Base-by-base conservation (phyloP, 345 rosid genomes). In the Populus alba region DNA sequence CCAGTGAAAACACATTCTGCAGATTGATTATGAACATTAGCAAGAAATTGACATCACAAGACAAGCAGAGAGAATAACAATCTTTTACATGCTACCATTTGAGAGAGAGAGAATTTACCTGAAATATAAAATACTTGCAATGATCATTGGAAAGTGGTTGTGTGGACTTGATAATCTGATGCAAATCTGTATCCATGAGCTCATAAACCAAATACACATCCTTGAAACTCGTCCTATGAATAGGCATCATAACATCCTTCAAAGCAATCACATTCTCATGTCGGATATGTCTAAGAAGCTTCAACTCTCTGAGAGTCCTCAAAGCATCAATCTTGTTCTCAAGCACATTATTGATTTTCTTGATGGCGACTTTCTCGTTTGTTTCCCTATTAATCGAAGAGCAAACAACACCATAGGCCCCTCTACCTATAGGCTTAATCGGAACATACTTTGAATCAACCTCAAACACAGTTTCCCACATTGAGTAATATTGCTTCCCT, bases 131-230 rank as follows among this genome's bases (percentile, higher is more conserved):
- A 81, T 91, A 92, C 47, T 90, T 92, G 82, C 92, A 90, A 71
- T 94, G 98, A 76, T 92, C 97, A 67, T 87, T 89, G 7, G 88
- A 72, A 33, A 94, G 93, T 31, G 83, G 61, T 72, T 92, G 98
- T 66, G 97, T 81, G 23, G 98, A 92, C 83, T 92, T 92, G 27
- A 94, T 90, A 68, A 91, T 92, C 81, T 92, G 98, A 82, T 94
- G 92, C 74, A 94, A 83, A 86, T 94, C 95, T 0, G 95, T 89
- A 63, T 91, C 97, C 95, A 92, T 92, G 69, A 94, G 94, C 75
- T 92, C 97, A 53, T 91, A 94, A 70, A 94, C 98, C 73, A 94
- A 83, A 82, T 92, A 92, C 16, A 92, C 97, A 87, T 94, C 97
- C 68, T 84, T 90, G 77, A 92, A 92, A 84, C 88, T 92, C 41